phyloP scores from a whole-genome alignment of 1,139 yeast genomes.

The Zygosaccharomyces pseudobailii region DNA sequence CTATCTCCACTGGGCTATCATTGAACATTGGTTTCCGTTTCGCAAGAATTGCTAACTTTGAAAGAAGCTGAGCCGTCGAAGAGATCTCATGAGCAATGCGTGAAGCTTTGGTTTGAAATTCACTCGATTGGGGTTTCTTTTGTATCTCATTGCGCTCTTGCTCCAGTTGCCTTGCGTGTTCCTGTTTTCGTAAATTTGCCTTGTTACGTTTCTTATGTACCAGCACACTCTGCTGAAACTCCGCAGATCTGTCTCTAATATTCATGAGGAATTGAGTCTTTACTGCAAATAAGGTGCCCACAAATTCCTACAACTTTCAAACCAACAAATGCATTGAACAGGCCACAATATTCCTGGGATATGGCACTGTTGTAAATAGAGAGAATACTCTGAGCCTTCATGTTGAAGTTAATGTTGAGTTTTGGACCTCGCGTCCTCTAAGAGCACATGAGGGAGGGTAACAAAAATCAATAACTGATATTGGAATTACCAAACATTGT shows the following conservation, averaged over 20 bases:
- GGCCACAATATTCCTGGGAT: background rate
- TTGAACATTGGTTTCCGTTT: conserved; percentile 90
- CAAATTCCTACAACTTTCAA: background rate
- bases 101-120: conserved; percentile 78
- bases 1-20: conserved; percentile 90
- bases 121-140: conserved; percentile 41
- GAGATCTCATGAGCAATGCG: conserved; percentile 84
- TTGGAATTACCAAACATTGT: too few species aligned
- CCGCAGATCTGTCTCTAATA: conserved; percentile 34
- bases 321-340: background rate
- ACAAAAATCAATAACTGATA: background rate
- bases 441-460: background rate
- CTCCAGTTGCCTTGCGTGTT: conserved; percentile 7
- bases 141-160: conserved; percentile 4
- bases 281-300: background rate
- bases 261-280: conserved; percentile 18
- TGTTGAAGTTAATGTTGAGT: background rate
- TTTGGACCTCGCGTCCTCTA: conserved; percentile 1
- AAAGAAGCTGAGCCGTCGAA: conserved; percentile 77
- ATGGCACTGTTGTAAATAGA: background rate
- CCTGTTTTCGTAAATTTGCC: conserved; percentile 10
- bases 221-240: conserved; percentile 34
- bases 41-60: conserved; percentile 78
- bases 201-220: conserved; percentile 27
- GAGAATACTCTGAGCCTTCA: background rate